These are phyloP conservation scores for Acacia concinna DNA, from an alignment of 331 rosid species.

Conservation along the genomic window DNA sequence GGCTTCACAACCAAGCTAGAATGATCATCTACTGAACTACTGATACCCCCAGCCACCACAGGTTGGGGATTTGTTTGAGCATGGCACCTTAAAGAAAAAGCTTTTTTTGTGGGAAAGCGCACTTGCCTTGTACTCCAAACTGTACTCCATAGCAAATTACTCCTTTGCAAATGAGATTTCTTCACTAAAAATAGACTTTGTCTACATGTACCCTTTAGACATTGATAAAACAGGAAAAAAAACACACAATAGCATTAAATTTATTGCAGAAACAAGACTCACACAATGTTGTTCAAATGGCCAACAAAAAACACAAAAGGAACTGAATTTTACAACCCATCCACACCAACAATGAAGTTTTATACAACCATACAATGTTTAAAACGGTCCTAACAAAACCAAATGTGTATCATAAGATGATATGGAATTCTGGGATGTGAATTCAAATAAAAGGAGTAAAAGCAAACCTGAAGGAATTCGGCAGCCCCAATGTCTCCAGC, in stretches of 20 bases:
- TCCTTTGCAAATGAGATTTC: constrained; percentile 38
- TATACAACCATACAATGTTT: neutral
- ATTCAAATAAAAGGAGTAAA: constrained; percentile 1
- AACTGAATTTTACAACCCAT: neutral
- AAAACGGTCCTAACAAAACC: neutral
- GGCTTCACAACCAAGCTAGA: constrained; percentile 56
- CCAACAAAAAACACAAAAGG: neutral
- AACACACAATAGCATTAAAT: constrained; percentile 2
- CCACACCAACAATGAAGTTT: neutral
- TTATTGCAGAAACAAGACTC: neutral
- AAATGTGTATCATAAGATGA: neutral
- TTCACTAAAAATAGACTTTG: constrained; percentile 50
- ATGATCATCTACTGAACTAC: constrained; percentile 46
- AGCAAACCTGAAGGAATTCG: constrained; percentile 58
- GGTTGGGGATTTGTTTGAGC: constrained; percentile 55
- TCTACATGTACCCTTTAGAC: constrained; percentile 62
- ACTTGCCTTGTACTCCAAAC: constrained; percentile 27
- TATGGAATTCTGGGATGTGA: neutral
- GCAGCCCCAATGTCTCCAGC: constrained; percentile 52
- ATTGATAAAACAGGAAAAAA: neutral
- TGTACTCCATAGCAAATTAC: constrained; percentile 58
- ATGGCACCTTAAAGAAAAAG: constrained; percentile 45
- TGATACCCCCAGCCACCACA: constrained; percentile 49
- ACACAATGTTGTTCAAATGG: neutral
- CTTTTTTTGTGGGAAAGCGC: constrained; percentile 31